Conservation (phyloP, 805 yeast genomes). For the Lachancea quebecensis region DNA sequence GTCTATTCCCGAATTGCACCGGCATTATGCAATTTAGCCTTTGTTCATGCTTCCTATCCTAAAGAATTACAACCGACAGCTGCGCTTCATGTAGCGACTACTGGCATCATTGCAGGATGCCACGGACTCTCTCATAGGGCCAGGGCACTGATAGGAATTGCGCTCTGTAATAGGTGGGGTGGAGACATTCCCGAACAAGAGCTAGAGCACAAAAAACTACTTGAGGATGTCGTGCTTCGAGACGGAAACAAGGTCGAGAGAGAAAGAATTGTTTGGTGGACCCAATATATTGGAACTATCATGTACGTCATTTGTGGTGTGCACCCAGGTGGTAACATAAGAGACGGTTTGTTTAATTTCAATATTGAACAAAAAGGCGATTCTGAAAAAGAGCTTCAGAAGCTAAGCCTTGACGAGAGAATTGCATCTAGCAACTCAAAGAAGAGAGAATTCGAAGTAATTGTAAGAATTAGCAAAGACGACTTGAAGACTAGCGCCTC, state of each 20-base stretch:
- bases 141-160: slow-evolving; percentile 64
- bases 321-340: slow-evolving; percentile 72
- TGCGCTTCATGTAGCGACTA: slow-evolving; percentile 62
- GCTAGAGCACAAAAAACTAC: slow-evolving; percentile 37
- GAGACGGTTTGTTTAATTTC: slow-evolving; percentile 50
- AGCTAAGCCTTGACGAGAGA: slow-evolving; percentile 18
- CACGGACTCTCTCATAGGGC: slow-evolving; percentile 70
- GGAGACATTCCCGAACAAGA: slow-evolving; percentile 61
- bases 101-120: slow-evolving; percentile 69
- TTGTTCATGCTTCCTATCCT: slow-evolving; percentile 71
- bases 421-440: slow-evolving; percentile 8
- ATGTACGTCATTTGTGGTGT: slow-evolving; percentile 77
- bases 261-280: slow-evolving; percentile 60
- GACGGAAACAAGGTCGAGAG: slow-evolving; percentile 37
- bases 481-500: slow-evolving; percentile 54
- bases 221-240: slow-evolving; percentile 45
- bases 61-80: slow-evolving; percentile 71
- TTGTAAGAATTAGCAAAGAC: slow-evolving; percentile 42
- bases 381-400: slow-evolving; percentile 20
- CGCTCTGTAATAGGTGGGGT: slow-evolving; percentile 77
- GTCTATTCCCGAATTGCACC: slow-evolving; percentile 55
- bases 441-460: slow-evolving; percentile 34
- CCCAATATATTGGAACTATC: slow-evolving; percentile 60
- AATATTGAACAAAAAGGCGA: slow-evolving; percentile 30
- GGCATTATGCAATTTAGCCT: slow-evolving; percentile 66